A percentile compares a stretch with the other conserved stretches of the same genome.
phyloP scores from a whole-genome alignment of 768 basidiomycete species.

The Scleroderma citrinum region DNA sequence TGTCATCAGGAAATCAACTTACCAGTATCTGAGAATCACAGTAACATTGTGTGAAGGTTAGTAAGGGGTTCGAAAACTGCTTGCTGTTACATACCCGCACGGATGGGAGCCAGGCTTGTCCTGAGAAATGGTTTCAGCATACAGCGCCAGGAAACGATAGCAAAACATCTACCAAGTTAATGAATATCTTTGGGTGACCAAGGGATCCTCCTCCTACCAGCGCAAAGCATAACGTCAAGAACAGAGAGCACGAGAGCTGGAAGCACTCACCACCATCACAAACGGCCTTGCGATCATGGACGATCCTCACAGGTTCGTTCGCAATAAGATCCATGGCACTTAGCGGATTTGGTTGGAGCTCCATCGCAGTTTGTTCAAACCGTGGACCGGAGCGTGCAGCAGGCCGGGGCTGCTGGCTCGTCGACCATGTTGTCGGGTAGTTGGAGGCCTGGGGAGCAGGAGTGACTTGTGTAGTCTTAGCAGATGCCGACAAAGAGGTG shows the following conservation, averaged over 20 bases:
- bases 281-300: conserved; percentile 76
- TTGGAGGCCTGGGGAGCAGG: conserved; percentile 76
- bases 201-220: conserved; percentile 82
- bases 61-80: too few relatives aligned
- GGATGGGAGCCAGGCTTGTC: conserved; percentile 83
- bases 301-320: conserved; percentile 78
- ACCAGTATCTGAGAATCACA: conserved; percentile 52
- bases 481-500: conserved; percentile 2
- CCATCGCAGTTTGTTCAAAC: conserved; percentile 89
- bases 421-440: conserved; percentile 77
- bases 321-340: conserved; percentile 89
- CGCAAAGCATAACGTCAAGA: conserved; percentile 4
- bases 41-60: too few relatives aligned
- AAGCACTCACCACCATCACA: conserved; percentile 88
- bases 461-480: conserved; percentile 20
- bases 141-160: conserved; percentile 1
- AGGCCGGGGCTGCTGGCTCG: conserved; percentile 69
- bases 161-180: conserved; percentile 72
- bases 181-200: conserved; percentile 94
- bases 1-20: conserved; percentile 11
- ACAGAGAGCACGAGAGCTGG: not conserved
- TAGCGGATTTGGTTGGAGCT: conserved; percentile 81
- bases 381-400: conserved; percentile 58
- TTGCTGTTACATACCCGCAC: conserved; percentile 66
- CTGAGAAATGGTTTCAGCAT: conserved; percentile 38